Percentiles rank a stretch among this genome's conserved stretches.
These are phyloP conservation scores for Fraxinus quadrangulata DNA, from an alignment of 257 asterid genomes.

Conservation along the genomic window DNA sequence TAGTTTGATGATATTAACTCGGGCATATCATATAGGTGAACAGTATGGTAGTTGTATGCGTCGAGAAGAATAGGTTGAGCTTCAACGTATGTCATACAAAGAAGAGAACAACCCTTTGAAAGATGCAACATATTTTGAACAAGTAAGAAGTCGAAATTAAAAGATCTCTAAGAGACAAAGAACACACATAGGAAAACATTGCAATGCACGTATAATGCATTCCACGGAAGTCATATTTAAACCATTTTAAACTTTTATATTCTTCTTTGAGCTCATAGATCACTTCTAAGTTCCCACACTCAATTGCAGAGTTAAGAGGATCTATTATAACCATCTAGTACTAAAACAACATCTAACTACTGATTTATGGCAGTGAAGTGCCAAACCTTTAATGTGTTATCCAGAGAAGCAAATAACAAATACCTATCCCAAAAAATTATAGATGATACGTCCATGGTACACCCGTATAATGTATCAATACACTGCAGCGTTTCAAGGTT, in stretches of 20 bases:
- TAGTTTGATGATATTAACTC: conserved; percentile 33
- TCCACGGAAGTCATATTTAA: too few relatives aligned
- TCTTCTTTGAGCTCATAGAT: conserved; percentile 39
- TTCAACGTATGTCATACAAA: conserved; percentile 43
- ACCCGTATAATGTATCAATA: conserved; percentile 49
- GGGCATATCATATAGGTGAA: conserved; percentile 52
- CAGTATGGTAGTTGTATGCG: conserved; percentile 39
- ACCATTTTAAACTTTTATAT: conserved; percentile 31
- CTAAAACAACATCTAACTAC: not conserved
- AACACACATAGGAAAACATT: not conserved
- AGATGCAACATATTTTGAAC: not conserved
- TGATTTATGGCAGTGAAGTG: not conserved
- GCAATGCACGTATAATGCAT: not conserved
- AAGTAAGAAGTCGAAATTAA: too few relatives aligned
- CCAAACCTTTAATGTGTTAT: conserved; percentile 55
- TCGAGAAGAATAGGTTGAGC: conserved; percentile 46
- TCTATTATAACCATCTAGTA: not conserved
- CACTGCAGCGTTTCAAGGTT: conserved; percentile 55
- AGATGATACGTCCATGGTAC: conserved; percentile 45
- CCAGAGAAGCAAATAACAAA: conserved; percentile 62
- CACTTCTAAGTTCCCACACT: conserved; percentile 46
- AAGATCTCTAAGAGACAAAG: not conserved
- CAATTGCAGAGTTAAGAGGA: conserved; percentile 17
- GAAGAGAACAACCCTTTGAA: conserved; percentile 45
- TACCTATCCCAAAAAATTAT: conserved; percentile 57